These are phyloP conservation scores for Botrytis porri DNA, from an alignment of 2,329 filamentous ascomycete species.

Conservation along the genomic window DNA sequence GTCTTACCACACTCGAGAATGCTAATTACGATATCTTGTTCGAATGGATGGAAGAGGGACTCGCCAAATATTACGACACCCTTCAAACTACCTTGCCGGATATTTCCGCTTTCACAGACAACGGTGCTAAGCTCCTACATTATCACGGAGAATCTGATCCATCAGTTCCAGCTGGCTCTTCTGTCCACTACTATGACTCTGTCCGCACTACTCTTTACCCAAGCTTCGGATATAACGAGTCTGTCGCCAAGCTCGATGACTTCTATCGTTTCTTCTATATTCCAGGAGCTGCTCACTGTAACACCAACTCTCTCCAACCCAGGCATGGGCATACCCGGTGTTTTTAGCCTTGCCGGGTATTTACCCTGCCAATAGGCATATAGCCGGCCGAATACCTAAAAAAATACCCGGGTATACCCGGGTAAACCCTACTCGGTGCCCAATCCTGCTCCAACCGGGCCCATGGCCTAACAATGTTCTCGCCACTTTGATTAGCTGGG, in stretches of 20 bases:
- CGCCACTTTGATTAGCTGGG: neutral
- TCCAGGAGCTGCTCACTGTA: neutral
- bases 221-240: neutral
- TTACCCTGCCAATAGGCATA: too few relatives aligned
- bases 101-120: neutral
- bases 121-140: neutral
- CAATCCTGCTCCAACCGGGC: neutral
- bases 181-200: neutral
- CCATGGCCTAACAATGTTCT: neutral
- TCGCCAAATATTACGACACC: neutral
- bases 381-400: too few relatives aligned
- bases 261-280: neutral
- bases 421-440: too few relatives aligned
- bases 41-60: neutral
- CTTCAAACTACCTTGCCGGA: neutral
- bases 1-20: neutral
- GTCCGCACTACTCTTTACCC: neutral
- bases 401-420: too few relatives aligned
- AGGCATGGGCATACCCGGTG: too few relatives aligned
- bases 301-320: neutral
- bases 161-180: neutral
- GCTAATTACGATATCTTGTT: neutral
- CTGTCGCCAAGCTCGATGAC: neutral
- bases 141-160: neutral
- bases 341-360: too few relatives aligned